Base-by-base conservation (phyloP, 148 eudicot species). In the Rhododendron ferrugineum region DNA sequence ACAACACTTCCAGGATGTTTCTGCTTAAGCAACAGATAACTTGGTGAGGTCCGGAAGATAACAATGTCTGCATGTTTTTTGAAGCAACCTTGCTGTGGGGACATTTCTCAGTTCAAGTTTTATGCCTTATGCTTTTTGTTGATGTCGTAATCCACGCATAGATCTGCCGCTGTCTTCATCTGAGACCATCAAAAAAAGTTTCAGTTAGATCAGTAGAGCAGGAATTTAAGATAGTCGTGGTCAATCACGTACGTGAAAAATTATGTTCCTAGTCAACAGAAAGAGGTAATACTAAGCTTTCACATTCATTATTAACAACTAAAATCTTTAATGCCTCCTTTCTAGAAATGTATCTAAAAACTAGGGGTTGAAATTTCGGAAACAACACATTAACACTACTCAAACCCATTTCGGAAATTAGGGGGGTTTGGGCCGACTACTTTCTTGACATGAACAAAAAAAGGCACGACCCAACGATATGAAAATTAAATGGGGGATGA, bases 131-230 rank as follows among this genome's bases (percentile, higher is more conserved):
- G 91, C 92, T 94, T 95, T 79, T 88, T 94, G 90, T 88, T 92
- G 58, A 97, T 91, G 93, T 97, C 99, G 26, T 97, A 92, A 72
- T 93, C 93, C 86, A 95, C 94, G 44, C 99, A 97, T 1, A 85
- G 86, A 89, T 97, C 99, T 85, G 99, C 98, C 13, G 98, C 99
- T 28, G 99, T 97, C 88, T 97, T 97, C 88, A 97, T 88, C 98
- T 96, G 95, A 72, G 87, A 88, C 80, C 49, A 79, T 60, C 49
- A 85, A 84, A 37, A n/a, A 20, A 47, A 47, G 79, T 79, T 70
- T 78, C 5, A 70, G 54, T 37, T 26, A 13, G 4, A 50, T 50
- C 16, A 50, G 16, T 50, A 13, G 54, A 11, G 16, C 15, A 50
- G 54, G 15, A 50, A 50, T 50, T 50, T 50, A 50, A 13, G 54